Evolutionary conservation across 1,284 basidiomycete species (phyloP).

Genomic region (Thelephora terrestris): DNA sequence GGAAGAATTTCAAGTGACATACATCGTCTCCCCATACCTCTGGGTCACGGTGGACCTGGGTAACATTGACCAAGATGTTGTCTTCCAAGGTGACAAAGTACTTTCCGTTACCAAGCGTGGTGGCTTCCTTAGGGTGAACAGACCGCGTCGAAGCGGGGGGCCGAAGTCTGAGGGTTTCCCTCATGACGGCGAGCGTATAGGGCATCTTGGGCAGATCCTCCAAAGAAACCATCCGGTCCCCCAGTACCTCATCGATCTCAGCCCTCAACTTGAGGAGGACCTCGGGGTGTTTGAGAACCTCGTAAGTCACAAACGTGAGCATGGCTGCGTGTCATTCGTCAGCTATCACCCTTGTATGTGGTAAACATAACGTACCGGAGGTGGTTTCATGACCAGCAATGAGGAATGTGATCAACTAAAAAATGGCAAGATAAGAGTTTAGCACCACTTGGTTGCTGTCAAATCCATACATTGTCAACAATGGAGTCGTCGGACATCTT

Average conservation of each 20-base stretch:
- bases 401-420: slow-evolving; percentile 41
- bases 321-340: slow-evolving; percentile 17
- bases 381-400: slow-evolving; percentile 45
- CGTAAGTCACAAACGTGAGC: slow-evolving; percentile 31
- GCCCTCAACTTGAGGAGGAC: slow-evolving; percentile 32
- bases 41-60: slow-evolving; percentile 32
- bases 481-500: slow-evolving; percentile 34
- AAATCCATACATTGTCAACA: slow-evolving; percentile 28
- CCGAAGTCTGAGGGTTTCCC: slow-evolving; percentile 37
- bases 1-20: slow-evolving; percentile 10
- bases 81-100: slow-evolving; percentile 30
- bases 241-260: slow-evolving; percentile 36
- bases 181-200: slow-evolving; percentile 35
- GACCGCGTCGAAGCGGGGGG: slow-evolving; percentile 30
- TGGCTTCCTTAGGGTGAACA: slow-evolving; percentile 27
- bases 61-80: slow-evolving; percentile 22
- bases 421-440: background rate
- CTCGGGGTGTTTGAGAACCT: slow-evolving; percentile 35
- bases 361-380: slow-evolving; percentile 20
- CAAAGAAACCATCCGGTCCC: slow-evolving; percentile 26
- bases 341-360: background rate
- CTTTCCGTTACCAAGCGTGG: slow-evolving; percentile 29
- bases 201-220: slow-evolving; percentile 33
- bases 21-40: slow-evolving; percentile 42
- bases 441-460: background rate